Conservation (phyloP, 108 stramenopile species). For the Epithemia pelagica region DNA sequence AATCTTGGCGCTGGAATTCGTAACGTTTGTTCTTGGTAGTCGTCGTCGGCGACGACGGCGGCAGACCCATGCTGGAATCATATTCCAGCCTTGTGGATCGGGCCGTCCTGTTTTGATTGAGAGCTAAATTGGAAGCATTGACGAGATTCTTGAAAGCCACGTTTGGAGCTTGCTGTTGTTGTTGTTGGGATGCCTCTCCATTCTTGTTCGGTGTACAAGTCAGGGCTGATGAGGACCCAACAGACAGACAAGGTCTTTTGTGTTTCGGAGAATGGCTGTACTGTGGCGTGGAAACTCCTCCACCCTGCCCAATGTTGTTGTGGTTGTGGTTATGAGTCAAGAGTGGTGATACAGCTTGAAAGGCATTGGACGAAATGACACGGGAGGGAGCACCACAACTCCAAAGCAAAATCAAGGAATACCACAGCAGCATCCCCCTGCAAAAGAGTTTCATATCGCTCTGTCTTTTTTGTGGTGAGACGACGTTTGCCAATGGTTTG, state of each 20-base stretch:
- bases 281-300: background rate
- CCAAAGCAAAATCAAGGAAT: too few relatives aligned
- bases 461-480: too few relatives aligned
- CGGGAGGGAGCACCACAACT: too few relatives aligned
- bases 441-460: too few relatives aligned
- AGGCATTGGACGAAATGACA: background rate
- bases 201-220: background rate
- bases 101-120: background rate
- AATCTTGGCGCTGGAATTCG: slow-evolving; percentile 22
- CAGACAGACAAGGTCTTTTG: too few relatives aligned
- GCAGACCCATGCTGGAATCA: background rate
- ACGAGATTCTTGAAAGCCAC: too few relatives aligned
- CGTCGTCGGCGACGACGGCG: background rate
- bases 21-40: background rate
- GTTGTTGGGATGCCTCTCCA: background rate
- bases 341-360: background rate
- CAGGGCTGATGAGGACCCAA: background rate
- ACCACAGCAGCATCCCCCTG: too few relatives aligned
- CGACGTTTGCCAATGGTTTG: too few relatives aligned
- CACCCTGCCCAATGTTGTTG: background rate
- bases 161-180: background rate
- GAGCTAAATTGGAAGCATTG: too few relatives aligned
- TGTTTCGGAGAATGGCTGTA: background rate
- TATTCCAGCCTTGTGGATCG: background rate
- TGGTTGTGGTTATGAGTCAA: background rate